Base-by-base conservation (phyloP, 2,329 filamentous ascomycete species). In the Penicillium sp. region DNA sequence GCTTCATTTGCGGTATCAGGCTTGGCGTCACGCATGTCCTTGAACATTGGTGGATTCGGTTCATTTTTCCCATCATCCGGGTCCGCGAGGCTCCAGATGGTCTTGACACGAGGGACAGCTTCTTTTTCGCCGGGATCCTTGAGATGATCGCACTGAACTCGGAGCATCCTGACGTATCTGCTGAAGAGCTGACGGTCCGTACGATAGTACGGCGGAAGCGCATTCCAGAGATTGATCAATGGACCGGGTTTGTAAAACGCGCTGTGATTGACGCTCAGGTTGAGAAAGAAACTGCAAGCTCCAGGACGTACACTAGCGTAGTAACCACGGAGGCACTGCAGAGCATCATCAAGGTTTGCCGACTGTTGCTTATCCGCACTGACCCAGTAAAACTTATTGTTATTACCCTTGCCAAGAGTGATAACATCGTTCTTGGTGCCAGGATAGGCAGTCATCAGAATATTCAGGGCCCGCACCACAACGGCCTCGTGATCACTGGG, bases 221-320 rank as follows among this genome's bases (percentile, higher is more conserved):
- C 58, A 1, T 10, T 2, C 6, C 58, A 14, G 14, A 60, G 38
- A 1, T 26, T 16, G 0, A 1, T 11, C 55, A 68, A 22, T 0
- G 48, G 25, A 6, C 48, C 49, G 6, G 45, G 45, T 0, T 8
- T 19, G 40, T 56, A 69, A 49, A 70, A 68, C 3, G 67, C 59
- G 4, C 61, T 61, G 48, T 70, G 67, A 26, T 61, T 69, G 25
- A 69, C 61, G 38, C 66, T 68, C 45, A 70, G 26, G 42, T 70
- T 70, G 2, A 70, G 51, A 16, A 68, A 46, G 35, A 66, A 19
- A 28, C 49, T 52, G 5, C 60, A 58, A 25, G 59, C 57, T 8
- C 55, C 61, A 30, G 61, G 49, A 28, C 68, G 62, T 10, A 68
- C 62, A 60, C 68, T 70, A 6, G 65, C 62, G 25, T 58, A 68